phyloP scores from a whole-genome alignment of 23 red algal species.

The Agarophyton chilense region DNA sequence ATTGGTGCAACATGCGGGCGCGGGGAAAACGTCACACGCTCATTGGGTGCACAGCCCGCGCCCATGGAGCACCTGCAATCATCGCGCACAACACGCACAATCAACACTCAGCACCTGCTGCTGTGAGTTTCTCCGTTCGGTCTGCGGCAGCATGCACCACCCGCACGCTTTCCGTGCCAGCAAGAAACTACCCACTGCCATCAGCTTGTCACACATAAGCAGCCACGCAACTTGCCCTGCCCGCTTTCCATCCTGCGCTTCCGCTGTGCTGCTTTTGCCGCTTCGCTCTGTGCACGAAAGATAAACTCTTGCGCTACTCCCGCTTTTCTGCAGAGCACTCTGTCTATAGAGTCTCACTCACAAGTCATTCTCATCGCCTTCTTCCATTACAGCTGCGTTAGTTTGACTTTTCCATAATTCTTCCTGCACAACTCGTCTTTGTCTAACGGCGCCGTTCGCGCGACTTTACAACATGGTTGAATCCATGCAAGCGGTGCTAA shows the following conservation, averaged over 20 bases:
- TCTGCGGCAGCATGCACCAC: no score
- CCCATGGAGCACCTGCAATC: neutral
- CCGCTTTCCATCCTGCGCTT: no score
- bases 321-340: neutral
- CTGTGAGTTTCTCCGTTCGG: neutral
- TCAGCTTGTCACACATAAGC: no score
- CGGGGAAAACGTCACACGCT: neutral
- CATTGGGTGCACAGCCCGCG: neutral
- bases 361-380: neutral
- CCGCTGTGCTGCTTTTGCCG: no score
- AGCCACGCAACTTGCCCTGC: neutral
- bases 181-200: no score
- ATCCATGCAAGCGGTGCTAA: conserved; percentile 18
- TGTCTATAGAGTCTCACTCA: neutral
- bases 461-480: conserved; percentile 12
- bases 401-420: neutral
- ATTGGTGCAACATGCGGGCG: neutral
- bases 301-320: no score
- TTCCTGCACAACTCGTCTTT: neutral
- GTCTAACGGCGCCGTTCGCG: neutral
- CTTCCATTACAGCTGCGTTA: neutral
- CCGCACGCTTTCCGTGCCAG: no score
- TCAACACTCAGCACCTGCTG: neutral
- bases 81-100: neutral
- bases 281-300: no score